Conservation (phyloP, 2,329 filamentous ascomycete genomes). For the Neocatenulostroma microsporum region DNA sequence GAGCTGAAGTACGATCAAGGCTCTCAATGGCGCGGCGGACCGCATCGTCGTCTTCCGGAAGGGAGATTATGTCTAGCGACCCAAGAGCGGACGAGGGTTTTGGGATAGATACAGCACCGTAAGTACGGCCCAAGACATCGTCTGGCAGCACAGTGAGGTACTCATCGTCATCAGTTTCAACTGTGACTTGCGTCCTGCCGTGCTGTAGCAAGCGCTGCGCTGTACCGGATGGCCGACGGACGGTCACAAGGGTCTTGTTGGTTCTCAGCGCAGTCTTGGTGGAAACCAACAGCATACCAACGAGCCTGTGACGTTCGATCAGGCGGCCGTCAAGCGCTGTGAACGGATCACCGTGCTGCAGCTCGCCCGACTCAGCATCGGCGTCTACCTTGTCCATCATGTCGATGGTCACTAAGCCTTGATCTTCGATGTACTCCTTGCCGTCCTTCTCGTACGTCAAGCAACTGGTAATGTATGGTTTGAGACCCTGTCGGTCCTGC, state of each 20-base stretch:
- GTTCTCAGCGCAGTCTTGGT: slow-evolving; percentile 56
- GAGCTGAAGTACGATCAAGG: slow-evolving; percentile 80
- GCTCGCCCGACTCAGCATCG: slow-evolving; percentile 26
- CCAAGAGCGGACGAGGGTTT: slow-evolving; percentile 22
- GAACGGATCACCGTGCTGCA: slow-evolving; percentile 36
- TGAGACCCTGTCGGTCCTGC: slow-evolving; percentile 72
- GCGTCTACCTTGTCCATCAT: slow-evolving; percentile 44
- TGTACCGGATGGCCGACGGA: slow-evolving; percentile 26
- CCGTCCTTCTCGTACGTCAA: slow-evolving; percentile 71
- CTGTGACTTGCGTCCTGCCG: slow-evolving; percentile 5
- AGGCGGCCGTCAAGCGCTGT: slow-evolving; percentile 59
- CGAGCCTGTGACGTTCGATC: slow-evolving; percentile 60
- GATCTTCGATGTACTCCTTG: slow-evolving; percentile 73
- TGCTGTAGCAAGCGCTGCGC: slow-evolving; percentile 16
- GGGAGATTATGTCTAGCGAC: slow-evolving; percentile 45
- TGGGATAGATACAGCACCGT: slow-evolving; percentile 46
- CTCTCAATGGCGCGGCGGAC: slow-evolving; percentile 65
- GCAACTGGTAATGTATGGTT: slow-evolving; percentile 83
- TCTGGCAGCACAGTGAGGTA: slow-evolving; percentile 24
- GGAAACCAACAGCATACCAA: slow-evolving; percentile 66
- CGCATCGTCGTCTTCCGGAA: slow-evolving; percentile 57
- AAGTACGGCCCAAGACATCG: slow-evolving; percentile 17
- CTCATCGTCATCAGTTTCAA: slow-evolving; percentile 17
- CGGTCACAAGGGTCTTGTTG: slow-evolving; percentile 26
- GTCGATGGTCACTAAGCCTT: slow-evolving; percentile 87